These are phyloP conservation scores for Aurantiochytrium sp. DNA, from an alignment of 108 stramenopile genomes.

Conservation along the genomic window DNA sequence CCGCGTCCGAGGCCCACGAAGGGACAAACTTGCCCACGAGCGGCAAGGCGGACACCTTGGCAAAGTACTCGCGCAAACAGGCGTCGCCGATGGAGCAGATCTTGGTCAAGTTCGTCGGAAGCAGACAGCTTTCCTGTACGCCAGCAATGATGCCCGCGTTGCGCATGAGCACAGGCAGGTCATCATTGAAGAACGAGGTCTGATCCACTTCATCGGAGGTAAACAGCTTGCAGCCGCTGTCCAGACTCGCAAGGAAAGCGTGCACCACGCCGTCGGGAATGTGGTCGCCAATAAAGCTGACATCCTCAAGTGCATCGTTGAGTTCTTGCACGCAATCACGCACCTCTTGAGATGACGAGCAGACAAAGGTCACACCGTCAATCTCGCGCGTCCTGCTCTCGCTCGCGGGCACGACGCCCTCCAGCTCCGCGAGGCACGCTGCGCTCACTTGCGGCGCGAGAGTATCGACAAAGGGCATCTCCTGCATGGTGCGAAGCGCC, in stretches of 20 bases:
- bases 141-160: neutral
- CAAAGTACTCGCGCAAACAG: neutral
- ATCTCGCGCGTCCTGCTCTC: neutral
- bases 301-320: neutral
- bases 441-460: neutral
- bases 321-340: neutral
- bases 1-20: neutral
- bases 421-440: neutral
- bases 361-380: neutral
- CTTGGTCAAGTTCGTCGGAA: neutral
- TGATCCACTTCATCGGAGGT: neutral
- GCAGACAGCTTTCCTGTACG: neutral
- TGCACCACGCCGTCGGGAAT: neutral
- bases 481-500: neutral
- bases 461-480: neutral
- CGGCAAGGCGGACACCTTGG: neutral
- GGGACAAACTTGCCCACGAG: neutral
- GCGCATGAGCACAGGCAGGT: neutral
- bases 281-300: neutral
- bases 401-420: neutral
- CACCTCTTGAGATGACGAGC: neutral
- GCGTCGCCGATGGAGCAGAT: neutral
- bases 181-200: neutral
- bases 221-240: constrained; percentile 21
- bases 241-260: neutral